These are phyloP conservation scores for Quercus gilva DNA, from an alignment of 306 rosid genomes.

Conservation along the genomic window DNA sequence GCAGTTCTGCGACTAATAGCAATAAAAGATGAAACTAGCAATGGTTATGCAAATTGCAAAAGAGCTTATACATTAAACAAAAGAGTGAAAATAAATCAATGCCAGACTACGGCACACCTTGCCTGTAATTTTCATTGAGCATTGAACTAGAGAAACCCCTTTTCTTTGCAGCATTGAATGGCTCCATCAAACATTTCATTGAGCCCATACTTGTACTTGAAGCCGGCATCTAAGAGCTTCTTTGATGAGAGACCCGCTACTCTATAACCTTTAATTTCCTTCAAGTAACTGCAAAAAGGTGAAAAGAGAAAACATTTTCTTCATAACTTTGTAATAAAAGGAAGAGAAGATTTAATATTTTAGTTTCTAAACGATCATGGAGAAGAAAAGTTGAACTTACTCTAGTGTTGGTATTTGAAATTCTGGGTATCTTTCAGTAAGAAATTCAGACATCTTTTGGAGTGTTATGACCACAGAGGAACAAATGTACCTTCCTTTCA, in stretches of 20 bases:
- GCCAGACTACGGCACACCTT: too few species aligned
- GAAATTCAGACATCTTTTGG: slow-evolving; percentile 27
- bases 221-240: slow-evolving; percentile 52
- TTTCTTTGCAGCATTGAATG: slow-evolving; percentile 43
- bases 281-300: slow-evolving; percentile 26
- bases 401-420: slow-evolving; percentile 44
- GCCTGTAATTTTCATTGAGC: neutral
- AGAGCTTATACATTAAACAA: too few species aligned
- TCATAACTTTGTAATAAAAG: neutral
- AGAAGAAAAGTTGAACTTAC: slow-evolving; percentile 36
- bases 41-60: too few species aligned
- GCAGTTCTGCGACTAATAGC: too few species aligned
- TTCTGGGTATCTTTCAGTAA: slow-evolving; percentile 42
- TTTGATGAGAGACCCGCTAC: slow-evolving; percentile 33
- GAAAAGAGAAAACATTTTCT: neutral
- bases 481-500: slow-evolving; percentile 61
- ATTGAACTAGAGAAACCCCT: slow-evolving; percentile 34
- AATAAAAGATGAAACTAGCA: too few species aligned
- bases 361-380: neutral
- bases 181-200: slow-evolving; percentile 45
- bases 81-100: too few species aligned
- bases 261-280: slow-evolving; percentile 13
- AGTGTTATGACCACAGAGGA: slow-evolving; percentile 32
- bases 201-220: slow-evolving; percentile 39
- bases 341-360: neutral